A percentile compares a stretch with the other conserved stretches of the same genome.
phyloP scores from a whole-genome alignment of 805 yeast species.

The Aciculoconidium aculeatum region DNA sequence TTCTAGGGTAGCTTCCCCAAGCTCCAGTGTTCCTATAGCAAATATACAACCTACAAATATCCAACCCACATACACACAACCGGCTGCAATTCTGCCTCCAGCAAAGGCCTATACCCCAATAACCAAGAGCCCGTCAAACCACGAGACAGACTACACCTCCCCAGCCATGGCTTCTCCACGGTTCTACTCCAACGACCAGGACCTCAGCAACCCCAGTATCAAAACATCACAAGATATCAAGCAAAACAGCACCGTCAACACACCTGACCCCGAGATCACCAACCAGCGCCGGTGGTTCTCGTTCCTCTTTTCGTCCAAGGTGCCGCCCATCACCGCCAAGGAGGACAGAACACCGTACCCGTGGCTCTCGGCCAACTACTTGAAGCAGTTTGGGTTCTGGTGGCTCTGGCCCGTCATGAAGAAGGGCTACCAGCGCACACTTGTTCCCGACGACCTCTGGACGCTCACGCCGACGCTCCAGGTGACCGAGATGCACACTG shows the following conservation, averaged over 20 bases:
- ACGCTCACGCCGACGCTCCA: slow-evolving; percentile 29
- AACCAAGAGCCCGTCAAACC: too few species aligned
- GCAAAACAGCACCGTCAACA: not conserved
- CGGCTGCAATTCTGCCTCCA: too few species aligned
- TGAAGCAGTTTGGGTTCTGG: slow-evolving; percentile 35
- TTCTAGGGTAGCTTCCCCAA: too few species aligned
- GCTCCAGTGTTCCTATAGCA: too few species aligned
- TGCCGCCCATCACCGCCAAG: slow-evolving; percentile 45
- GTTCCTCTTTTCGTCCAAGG: slow-evolving; percentile 41
- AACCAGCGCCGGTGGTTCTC: slow-evolving; percentile 42
- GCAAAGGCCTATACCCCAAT: too few species aligned
- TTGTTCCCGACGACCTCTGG: slow-evolving; percentile 34
- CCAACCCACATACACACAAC: too few species aligned
- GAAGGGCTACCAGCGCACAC: slow-evolving; percentile 37
- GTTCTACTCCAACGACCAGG: too few species aligned
- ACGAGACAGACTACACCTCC: too few species aligned
- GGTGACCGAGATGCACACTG: slow-evolving; percentile 29
- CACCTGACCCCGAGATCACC: not conserved
- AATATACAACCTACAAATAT: too few species aligned
- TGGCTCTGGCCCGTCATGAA: slow-evolving; percentile 36
- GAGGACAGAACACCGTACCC: slow-evolving; percentile 50
- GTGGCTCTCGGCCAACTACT: slow-evolving; percentile 31
- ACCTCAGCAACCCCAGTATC: not conserved
- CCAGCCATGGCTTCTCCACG: too few species aligned
- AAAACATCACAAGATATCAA: not conserved